Evolutionary conservation across 139 green algal genomes (phyloP).

Genomic region (Chlorella sp.): DNA sequence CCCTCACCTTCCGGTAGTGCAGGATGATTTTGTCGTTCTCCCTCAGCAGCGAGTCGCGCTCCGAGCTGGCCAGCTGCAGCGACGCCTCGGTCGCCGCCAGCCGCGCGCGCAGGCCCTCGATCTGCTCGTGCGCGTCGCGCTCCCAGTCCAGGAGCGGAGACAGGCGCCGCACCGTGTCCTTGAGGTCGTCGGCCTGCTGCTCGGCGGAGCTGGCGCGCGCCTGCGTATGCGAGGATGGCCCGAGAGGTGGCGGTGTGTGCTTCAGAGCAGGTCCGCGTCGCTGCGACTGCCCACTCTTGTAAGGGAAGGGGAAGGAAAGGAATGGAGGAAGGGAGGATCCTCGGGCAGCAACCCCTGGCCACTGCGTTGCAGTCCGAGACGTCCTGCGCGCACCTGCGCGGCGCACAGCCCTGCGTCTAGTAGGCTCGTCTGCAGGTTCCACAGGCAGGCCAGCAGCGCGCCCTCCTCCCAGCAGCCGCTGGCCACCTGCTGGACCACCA

Average conservation of each 20-base stretch:
- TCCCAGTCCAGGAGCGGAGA: slow-evolving; percentile 34
- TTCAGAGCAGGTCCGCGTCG: too few relatives aligned
- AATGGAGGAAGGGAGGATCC: too few relatives aligned
- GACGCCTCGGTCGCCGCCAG: slow-evolving; percentile 13
- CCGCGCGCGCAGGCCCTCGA: not conserved
- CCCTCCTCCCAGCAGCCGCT: slow-evolving; percentile 32
- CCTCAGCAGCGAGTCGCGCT: slow-evolving; percentile 26
- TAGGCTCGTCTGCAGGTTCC: slow-evolving; percentile 37
- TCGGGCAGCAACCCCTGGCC: too few relatives aligned
- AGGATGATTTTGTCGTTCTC: slow-evolving; percentile 39
- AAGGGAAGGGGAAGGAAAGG: too few relatives aligned
- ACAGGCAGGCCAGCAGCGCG: slow-evolving; percentile 29
- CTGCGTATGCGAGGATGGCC: too few relatives aligned
- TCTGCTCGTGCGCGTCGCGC: slow-evolving; percentile 8
- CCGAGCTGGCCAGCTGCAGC: too few relatives aligned
- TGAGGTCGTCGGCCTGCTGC: not conserved
- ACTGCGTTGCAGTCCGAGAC: too few relatives aligned
- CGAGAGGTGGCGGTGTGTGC: too few relatives aligned
- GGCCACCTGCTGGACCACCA: slow-evolving; percentile 16
- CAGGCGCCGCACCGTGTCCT: not conserved
- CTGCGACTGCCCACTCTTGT: too few relatives aligned
- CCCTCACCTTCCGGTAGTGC: slow-evolving; percentile 23
- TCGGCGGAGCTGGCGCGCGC: not conserved
- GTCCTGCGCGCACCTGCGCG: too few relatives aligned
- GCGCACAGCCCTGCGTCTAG: not conserved